phyloP scores from a whole-genome alignment of 2,329 filamentous ascomycete genomes.

The Pseudopyricularia javanii region DNA sequence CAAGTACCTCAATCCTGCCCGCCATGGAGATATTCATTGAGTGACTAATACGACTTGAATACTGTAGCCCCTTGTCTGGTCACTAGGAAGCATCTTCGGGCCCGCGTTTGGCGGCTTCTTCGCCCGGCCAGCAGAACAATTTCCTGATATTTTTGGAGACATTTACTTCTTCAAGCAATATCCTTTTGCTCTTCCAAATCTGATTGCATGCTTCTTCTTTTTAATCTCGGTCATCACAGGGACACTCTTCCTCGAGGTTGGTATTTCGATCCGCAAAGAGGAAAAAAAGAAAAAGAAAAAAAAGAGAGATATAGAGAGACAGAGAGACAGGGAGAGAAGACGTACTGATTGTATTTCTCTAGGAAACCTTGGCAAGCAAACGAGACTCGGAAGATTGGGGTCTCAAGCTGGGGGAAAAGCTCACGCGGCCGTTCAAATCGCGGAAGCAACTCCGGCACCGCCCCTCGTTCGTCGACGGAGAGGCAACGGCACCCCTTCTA shows the following conservation, averaged over 20 bases:
- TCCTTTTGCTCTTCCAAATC: conserved; percentile 75
- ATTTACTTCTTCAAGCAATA: conserved; percentile 59
- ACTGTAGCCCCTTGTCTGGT: conserved; percentile 63
- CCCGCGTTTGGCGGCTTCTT: conserved; percentile 81
- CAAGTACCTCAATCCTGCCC: background rate
- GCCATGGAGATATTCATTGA: background rate
- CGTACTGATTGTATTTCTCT: background rate
- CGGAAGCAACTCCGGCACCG: conserved; percentile 13
- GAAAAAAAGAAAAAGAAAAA: background rate
- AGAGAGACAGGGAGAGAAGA: no score
- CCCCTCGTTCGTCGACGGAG: conserved; percentile 39
- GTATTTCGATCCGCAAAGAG: conserved; percentile 1
- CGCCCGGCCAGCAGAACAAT: conserved; percentile 65
- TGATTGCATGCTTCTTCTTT: conserved; percentile 68
- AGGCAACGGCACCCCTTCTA: conserved; percentile 43
- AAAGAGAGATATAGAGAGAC: background rate
- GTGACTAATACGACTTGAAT: background rate
- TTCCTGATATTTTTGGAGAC: conserved; percentile 57
- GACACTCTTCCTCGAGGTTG: conserved; percentile 62
- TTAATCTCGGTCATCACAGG: conserved; percentile 63
- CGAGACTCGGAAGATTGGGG: conserved; percentile 63
- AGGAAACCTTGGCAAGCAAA: conserved; percentile 71
- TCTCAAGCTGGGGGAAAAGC: conserved; percentile 54
- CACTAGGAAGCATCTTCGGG: conserved; percentile 75
- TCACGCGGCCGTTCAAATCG: conserved; percentile 28